phyloP scores from a whole-genome alignment of 805 yeast species.

The Tetrapisispora iriomotensis region DNA sequence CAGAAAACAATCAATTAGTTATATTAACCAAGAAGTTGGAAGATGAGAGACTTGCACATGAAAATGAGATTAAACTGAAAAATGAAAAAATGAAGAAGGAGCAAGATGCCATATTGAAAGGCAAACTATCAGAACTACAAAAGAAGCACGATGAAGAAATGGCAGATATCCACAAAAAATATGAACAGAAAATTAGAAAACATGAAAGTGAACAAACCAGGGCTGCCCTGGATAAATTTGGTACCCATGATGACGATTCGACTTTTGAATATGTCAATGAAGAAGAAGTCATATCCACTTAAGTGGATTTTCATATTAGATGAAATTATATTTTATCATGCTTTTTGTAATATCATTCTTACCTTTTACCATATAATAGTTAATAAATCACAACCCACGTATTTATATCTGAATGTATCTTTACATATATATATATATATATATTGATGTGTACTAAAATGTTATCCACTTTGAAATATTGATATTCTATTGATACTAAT shows the following conservation, averaged over 20 bases:
- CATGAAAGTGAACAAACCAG: neutral
- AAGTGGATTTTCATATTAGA: no score
- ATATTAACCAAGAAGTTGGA: slow-evolving; percentile 23
- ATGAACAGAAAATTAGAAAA: slow-evolving; percentile 4
- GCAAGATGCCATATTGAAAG: slow-evolving; percentile 18
- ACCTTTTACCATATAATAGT: no score
- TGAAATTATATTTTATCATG: neutral
- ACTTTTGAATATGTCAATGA: slow-evolving; percentile 19
- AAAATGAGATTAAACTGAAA: slow-evolving; percentile 15
- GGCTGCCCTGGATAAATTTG: neutral
- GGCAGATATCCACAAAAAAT: slow-evolving; percentile 12
- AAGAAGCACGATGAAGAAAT: slow-evolving; percentile 18
- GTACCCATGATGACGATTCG: slow-evolving; percentile 9
- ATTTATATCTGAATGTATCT: no score
- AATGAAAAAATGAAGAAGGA: slow-evolving; percentile 18
- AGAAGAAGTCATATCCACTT: slow-evolving; percentile 14
- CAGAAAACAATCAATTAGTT: slow-evolving; percentile 20
- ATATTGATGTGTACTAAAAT: no score
- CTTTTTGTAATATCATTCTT: no score
- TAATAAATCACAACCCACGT: no score
- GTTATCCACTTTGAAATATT: no score
- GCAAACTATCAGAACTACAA: slow-evolving; percentile 20
- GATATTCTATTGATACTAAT: no score
- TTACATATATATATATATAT: neutral
- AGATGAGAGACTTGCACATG: slow-evolving; percentile 19